Evolutionary conservation across 2,329 filamentous ascomycete species (phyloP), one percentile per base, ranked within the genome.

Genomic region (Pseudopyricularia cyperi): DNA sequence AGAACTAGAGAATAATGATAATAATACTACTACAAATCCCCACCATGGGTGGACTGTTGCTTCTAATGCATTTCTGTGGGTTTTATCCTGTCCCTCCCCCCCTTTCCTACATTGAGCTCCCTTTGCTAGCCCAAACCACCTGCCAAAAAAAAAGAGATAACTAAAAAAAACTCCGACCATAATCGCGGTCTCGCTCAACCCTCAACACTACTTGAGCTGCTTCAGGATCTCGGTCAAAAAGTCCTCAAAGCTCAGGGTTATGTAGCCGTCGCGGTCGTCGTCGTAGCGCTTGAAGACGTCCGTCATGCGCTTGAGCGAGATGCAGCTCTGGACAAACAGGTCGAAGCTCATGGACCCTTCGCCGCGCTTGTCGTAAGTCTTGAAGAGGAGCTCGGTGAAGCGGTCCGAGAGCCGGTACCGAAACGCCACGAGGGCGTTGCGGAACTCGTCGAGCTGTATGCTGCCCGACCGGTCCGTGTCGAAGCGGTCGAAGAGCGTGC

Each of bases 251-350:
- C 83, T 87, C 52, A 90, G 68, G 4, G 85, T 90, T 59, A 90
- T 87, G 66, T 90, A 97, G 2, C 93, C 93, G 68, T 97, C 93
- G 42, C 93, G 80, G 67, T 98, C 93, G 62, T 95, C 87, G 60
- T 98, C 93, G 66, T 97, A 98, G 69, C 90, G 91, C 76, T 98
- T 98, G 67, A 98, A 98, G 28, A 95, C 89, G 67, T 98, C 93
- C 55, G 93, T 98, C 91, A 98, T 97, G 60, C 93, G 80, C 78
- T 97, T 96, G 62, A 98, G 74, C 60, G 83, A 89, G 64, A 98
- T 97, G 68, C 93, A 97, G 51, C 89, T 89, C 74, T 98, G 93
- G 55, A 98, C 93, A 63, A 98, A 98, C 50, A 98, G 70, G 70
- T 98, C 93, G 63, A 98, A 98, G 69, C 84, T 87, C 79, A 89